Evolutionary conservation across 805 yeast species (phyloP).

Genomic region (Priceomyces haplophilus): DNA sequence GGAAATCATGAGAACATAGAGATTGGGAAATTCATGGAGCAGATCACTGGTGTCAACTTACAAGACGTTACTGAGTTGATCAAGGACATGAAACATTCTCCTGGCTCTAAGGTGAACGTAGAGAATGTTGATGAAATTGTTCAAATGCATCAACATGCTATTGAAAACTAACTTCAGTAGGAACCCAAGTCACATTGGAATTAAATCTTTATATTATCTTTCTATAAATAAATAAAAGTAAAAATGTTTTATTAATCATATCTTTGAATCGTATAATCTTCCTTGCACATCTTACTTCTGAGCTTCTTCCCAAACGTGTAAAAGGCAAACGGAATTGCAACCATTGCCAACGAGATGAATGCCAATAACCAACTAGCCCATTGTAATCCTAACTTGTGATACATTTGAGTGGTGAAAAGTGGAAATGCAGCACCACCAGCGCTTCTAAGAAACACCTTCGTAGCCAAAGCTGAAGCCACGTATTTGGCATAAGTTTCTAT

Average conservation of each 20-base stretch:
- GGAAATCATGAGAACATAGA: conserved; percentile 90
- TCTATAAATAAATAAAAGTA: conserved; percentile 3
- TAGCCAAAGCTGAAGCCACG: conserved; percentile 79
- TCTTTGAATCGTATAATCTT: conserved; percentile 43
- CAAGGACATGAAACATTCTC: conserved; percentile 48
- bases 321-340: conserved; percentile 66
- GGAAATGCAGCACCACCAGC: conserved; percentile 90
- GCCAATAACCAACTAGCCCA: conserved; percentile 84
- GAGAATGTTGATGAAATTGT: not conserved
- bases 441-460: conserved; percentile 75
- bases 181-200: no score
- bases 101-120: conserved; percentile 12
- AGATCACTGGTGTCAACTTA: conserved; percentile 48
- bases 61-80: conserved; percentile 47
- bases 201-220: not conserved
- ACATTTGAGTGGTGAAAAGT: conserved; percentile 78
- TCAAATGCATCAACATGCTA: conserved; percentile 1
- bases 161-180: not conserved
- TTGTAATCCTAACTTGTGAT: conserved; percentile 64
- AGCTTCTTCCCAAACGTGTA: conserved; percentile 62
- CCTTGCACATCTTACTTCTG: conserved; percentile 65
- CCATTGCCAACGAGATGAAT: conserved; percentile 74
- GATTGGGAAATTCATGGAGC: conserved; percentile 70
- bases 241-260: not conserved
- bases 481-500: conserved; percentile 84